Conservation (phyloP, 2,329 filamentous ascomycete species). For the Neoascochyta sp. region DNA sequence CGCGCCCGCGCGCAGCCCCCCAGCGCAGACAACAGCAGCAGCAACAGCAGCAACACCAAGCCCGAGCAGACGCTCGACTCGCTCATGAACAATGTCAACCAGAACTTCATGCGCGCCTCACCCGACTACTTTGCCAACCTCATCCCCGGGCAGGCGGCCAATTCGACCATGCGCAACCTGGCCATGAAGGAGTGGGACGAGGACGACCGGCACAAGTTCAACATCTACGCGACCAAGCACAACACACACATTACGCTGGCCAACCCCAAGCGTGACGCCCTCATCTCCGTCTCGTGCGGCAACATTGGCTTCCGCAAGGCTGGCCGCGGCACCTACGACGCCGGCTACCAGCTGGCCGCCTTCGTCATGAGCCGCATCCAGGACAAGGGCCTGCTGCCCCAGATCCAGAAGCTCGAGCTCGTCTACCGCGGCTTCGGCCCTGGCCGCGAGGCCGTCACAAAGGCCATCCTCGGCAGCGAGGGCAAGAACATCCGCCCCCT, state of each 20-base stretch:
- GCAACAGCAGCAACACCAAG: constrained; percentile 8
- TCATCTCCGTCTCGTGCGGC: constrained; percentile 77
- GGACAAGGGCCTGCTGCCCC: constrained; percentile 71
- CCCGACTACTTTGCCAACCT: constrained; percentile 15
- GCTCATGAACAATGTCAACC: constrained; percentile 14
- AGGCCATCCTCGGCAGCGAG: constrained; percentile 83
- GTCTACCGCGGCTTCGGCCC: constrained; percentile 79
- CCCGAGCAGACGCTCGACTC: constrained; percentile 8
- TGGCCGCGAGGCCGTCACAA: constrained; percentile 83
- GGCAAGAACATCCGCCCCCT: constrained; percentile 70
- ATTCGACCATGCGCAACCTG: constrained; percentile 13
- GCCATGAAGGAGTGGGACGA: constrained; percentile 27
- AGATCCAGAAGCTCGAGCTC: constrained; percentile 75
- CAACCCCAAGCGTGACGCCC: constrained; percentile 71
- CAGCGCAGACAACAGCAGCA: constrained; percentile 2
- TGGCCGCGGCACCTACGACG: constrained; percentile 78
- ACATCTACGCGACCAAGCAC: constrained; percentile 84
- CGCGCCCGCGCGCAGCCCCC: constrained; percentile 9
- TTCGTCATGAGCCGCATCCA: constrained; percentile 81
- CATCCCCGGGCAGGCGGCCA: constrained; percentile 12
- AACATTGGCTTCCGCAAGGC: constrained; percentile 90
- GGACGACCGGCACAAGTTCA: constrained; percentile 73
- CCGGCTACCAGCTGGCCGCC: constrained; percentile 82
- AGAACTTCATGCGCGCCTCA: constrained; percentile 14
- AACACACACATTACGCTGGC: constrained; percentile 93